These are phyloP conservation scores for Claviceps humidiphila DNA, from an alignment of 2,329 filamentous ascomycete genomes.

Conservation along the genomic window DNA sequence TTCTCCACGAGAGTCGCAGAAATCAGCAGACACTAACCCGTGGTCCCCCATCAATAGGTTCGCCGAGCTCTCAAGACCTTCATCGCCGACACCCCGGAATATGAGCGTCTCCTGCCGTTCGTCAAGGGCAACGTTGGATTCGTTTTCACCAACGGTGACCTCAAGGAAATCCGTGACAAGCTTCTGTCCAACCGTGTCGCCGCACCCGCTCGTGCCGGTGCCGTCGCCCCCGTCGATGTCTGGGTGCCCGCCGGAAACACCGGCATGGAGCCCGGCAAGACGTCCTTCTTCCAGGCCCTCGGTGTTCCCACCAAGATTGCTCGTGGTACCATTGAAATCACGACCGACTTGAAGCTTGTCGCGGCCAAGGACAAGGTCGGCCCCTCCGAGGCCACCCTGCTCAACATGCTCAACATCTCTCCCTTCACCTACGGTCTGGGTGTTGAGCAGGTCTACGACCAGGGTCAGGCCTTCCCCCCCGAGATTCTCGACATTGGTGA, in stretches of 20 bases:
- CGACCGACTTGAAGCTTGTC: conserved; percentile 92
- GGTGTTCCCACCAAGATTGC: conserved; percentile 99
- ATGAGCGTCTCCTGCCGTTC: conserved; percentile 91
- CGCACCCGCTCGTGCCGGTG: conserved; percentile 94
- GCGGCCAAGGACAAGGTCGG: conserved; percentile 90
- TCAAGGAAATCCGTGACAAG: conserved; percentile 86
- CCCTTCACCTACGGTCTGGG: conserved; percentile 99
- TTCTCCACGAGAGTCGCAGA: not conserved
- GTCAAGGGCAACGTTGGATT: conserved; percentile 98
- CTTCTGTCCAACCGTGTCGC: conserved; percentile 96
- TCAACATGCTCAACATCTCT: conserved; percentile 99
- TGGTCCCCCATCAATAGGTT: conserved; percentile 38
- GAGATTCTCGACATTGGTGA: conserved; percentile 87
- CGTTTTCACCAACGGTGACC: conserved; percentile 97
- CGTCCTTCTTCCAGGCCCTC: conserved; percentile 99
- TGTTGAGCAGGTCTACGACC: conserved; percentile 91
- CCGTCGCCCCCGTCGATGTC: conserved; percentile 84
- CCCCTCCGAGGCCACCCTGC: conserved; percentile 93
- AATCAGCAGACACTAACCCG: not conserved
- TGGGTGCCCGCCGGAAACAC: conserved; percentile 97
- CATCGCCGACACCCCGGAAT: conserved; percentile 80
- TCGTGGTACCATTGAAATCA: conserved; percentile 99
- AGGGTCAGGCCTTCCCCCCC: conserved; percentile 83
- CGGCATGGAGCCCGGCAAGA: conserved; percentile 99
- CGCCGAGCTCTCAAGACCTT: conserved; percentile 97